These are phyloP conservation scores for Hypoxylon subgilvum DNA, from an alignment of 495 filamentous ascomycete genomes.

Conservation along the genomic window DNA sequence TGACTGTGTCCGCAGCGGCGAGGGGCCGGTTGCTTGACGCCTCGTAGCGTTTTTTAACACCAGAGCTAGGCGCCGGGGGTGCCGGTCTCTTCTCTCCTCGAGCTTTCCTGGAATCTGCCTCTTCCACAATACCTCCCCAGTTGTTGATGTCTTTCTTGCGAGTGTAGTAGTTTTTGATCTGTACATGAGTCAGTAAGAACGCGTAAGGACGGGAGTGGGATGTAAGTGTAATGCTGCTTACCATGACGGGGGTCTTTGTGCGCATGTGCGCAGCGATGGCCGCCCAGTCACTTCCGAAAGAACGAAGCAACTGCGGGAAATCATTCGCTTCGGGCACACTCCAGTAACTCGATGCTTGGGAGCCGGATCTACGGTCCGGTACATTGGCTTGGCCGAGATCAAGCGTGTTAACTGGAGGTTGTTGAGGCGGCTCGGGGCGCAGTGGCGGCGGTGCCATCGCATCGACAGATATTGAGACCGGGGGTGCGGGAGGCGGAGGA, in stretches of 20 bases:
- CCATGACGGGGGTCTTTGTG: constrained; percentile 94
- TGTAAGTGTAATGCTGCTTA: constrained; percentile 53
- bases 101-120: constrained; percentile 71
- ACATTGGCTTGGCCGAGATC: constrained; percentile 48
- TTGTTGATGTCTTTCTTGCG: constrained; percentile 78
- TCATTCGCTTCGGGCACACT: constrained; percentile 88
- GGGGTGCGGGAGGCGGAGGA: constrained; percentile 34
- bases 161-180: constrained; percentile 94
- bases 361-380: constrained; percentile 55
- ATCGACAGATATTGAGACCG: constrained; percentile 47
- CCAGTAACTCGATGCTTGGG: constrained; percentile 89
- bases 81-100: constrained; percentile 75
- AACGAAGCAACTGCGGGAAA: constrained; percentile 74
- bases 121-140: constrained; percentile 69
- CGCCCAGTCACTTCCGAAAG: constrained; percentile 89
- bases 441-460: constrained; percentile 57
- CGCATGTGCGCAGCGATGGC: constrained; percentile 86
- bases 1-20: constrained; percentile 63
- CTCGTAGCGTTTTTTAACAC: constrained; percentile 55
- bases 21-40: constrained; percentile 57
- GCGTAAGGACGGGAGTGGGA: constrained; percentile 6
- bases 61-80: constrained; percentile 66
- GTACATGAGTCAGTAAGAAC: constrained; percentile 38
- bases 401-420: constrained; percentile 48
- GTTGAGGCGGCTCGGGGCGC: constrained; percentile 54